These are phyloP conservation scores for Perilla frutescens DNA, from an alignment of 257 asterid genomes.

Conservation along the genomic window DNA sequence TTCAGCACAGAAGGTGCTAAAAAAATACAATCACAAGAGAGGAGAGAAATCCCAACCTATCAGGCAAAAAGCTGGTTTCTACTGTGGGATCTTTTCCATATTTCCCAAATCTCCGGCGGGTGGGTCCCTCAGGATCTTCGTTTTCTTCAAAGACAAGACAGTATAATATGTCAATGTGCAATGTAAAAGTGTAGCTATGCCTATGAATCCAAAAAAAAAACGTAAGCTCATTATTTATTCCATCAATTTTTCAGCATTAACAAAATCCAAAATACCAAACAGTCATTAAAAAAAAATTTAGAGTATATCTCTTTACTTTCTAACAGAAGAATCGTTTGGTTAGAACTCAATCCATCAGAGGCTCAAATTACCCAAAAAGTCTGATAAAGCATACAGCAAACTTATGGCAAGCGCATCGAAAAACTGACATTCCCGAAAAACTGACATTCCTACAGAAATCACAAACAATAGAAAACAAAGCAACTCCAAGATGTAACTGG, in stretches of 20 bases:
- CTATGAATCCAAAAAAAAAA: slow-evolving; percentile 7
- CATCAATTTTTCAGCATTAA: neutral
- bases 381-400: neutral
- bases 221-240: neutral
- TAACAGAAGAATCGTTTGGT: neutral
- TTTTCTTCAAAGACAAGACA: slow-evolving; percentile 44
- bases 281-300: neutral
- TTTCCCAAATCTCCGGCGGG: slow-evolving; percentile 68
- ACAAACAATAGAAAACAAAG: neutral
- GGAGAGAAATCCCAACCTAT: slow-evolving; percentile 66
- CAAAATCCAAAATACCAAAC: slow-evolving; percentile 7
- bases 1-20: slow-evolving; percentile 4
- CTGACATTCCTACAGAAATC: neutral
- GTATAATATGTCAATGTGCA: slow-evolving; percentile 25
- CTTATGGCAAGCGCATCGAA: neutral
- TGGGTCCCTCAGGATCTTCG: slow-evolving; percentile 54
- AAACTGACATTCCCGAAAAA: neutral
- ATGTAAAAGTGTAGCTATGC: neutral
- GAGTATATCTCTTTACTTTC: neutral
- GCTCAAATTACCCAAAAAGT: neutral
- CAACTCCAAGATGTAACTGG: neutral
- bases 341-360: slow-evolving; percentile 5
- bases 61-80: slow-evolving; percentile 97
- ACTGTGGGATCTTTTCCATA: slow-evolving; percentile 96
- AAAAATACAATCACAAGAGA: neutral